Percentiles rank a stretch among this genome's conserved stretches.
phyloP scores from a whole-genome alignment of 2,329 filamentous ascomycete species.

The Aspergillus puulaauensis region DNA sequence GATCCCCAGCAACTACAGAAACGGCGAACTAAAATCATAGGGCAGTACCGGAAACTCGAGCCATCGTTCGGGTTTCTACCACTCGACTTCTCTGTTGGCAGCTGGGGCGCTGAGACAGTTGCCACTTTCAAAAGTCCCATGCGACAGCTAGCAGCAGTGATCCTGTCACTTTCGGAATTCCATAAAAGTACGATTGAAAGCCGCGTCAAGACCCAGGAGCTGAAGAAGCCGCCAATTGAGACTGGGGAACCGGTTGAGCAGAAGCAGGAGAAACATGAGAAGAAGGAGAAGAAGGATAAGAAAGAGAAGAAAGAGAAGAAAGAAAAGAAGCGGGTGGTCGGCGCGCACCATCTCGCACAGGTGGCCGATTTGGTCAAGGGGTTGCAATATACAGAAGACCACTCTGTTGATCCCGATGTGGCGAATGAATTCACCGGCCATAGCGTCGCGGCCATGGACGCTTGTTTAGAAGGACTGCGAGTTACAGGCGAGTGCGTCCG shows the following conservation, averaged over 20 bases:
- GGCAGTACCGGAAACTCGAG: constrained; percentile 38
- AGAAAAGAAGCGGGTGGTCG: constrained; percentile 3
- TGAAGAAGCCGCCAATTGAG: neutral
- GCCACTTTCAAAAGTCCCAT: constrained; percentile 37
- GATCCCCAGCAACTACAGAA: constrained; percentile 25
- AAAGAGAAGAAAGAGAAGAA: neutral
- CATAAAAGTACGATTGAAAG: constrained; percentile 35
- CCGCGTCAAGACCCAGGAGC: neutral
- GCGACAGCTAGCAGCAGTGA: constrained; percentile 35
- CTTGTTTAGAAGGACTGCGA: constrained; percentile 22
- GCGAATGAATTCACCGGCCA: constrained; percentile 32
- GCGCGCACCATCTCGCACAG: neutral
- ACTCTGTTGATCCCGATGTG: constrained; percentile 33
- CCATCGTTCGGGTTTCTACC: constrained; percentile 46
- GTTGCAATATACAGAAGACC: constrained; percentile 28
- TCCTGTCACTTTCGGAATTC: constrained; percentile 44
- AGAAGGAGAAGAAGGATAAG: neutral
- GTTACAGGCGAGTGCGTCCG: constrained; percentile 20
- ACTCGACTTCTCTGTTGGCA: constrained; percentile 48
- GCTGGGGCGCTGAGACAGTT: constrained; percentile 49
- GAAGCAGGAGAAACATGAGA: constrained; percentile 2
- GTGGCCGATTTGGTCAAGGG: neutral
- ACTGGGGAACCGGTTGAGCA: neutral
- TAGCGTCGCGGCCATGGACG: constrained; percentile 24
- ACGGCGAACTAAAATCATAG: constrained; percentile 36